These are phyloP conservation scores for Sophora flavescens DNA, from an alignment of 306 rosid genomes.

Conservation along the genomic window DNA sequence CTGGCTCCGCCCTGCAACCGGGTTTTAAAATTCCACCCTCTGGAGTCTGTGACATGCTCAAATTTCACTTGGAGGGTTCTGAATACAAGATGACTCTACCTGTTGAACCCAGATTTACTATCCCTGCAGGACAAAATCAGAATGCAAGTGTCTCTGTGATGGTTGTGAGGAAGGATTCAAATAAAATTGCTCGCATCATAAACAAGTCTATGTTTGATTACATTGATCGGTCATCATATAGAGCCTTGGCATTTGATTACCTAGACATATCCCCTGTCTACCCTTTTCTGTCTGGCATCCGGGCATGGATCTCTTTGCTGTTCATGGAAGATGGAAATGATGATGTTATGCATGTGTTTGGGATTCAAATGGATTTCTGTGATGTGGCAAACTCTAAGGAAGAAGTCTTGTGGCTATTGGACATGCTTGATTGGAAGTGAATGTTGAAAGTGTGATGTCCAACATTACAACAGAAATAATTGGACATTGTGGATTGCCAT, in stretches of 20 bases:
- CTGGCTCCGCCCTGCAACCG: slow-evolving; percentile 68
- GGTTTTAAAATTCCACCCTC: slow-evolving; percentile 64
- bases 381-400: slow-evolving; percentile 91
- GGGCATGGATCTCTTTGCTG: slow-evolving; percentile 95
- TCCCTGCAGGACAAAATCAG: slow-evolving; percentile 71
- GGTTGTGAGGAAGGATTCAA: slow-evolving; percentile 83
- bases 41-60: slow-evolving; percentile 68
- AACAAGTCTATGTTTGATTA: slow-evolving; percentile 81
- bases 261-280: slow-evolving; percentile 79
- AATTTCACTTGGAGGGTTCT: slow-evolving; percentile 64
- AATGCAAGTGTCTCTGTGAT: slow-evolving; percentile 81
- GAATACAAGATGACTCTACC: slow-evolving; percentile 86
- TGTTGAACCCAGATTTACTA: slow-evolving; percentile 75
- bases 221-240: slow-evolving; percentile 68
- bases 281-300: slow-evolving; percentile 77
- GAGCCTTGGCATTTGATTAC: slow-evolving; percentile 92
- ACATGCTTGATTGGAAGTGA: slow-evolving; percentile 98
- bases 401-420: slow-evolving; percentile 89
- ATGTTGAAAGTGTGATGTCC: slow-evolving; percentile 36
- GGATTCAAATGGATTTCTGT: slow-evolving; percentile 93
- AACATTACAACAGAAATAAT: neutral
- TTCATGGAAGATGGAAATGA: slow-evolving; percentile 80
- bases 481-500: slow-evolving; percentile 24
- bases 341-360: slow-evolving; percentile 79
- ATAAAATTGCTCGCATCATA: slow-evolving; percentile 76